Evolutionary conservation across 2,329 filamentous ascomycete species (phyloP), one percentile per base, ranked within the genome.

Genomic region (Bipolaris sorokiniana): DNA sequence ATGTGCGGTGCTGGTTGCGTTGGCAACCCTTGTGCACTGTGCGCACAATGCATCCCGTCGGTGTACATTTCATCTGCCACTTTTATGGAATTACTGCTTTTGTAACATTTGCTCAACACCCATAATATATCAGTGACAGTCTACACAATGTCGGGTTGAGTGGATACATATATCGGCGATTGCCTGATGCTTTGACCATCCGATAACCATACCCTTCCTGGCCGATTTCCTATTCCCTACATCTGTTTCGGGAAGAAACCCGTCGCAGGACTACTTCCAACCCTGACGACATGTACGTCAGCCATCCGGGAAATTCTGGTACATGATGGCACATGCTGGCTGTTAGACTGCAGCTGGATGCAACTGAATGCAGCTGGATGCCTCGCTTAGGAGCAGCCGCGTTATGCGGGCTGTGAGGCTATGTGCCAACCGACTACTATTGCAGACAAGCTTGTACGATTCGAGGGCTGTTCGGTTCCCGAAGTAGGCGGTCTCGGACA

Each of bases 341-440:
- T 31, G 10, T 31, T 31, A 31, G 28, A n/a, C 38, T 6, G 20
- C 5, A 41, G 18, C 38, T 41, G 18, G 38, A 22, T 5, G 18
- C 11, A 6, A 26, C 23, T 26, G 23, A 6, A 1, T 11, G 18
- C 9, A 41, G 37, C 37, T 41, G 18, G 20, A 23, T 3, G 20
- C 3, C 18, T 23, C 18, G 20, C 38, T 22, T 13, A 7, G 11
- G 22, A 41, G 10, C 18, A 10, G 23, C 20, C 13, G 33, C 33
- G 28, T 45, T 45, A 51, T 34, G 53, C 53, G 33, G 22, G 34
- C 26, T 0, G 13, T 38, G 41, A 47, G 53, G 41, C 53, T 52
- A 36, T 52, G 48, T 44, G 28, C 28, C 3, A 31, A 11, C 28
- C 28, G 2, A 31, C 10, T 31, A 31, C 28, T 13, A 31, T 31